Percentiles rank a stretch among this genome's conserved stretches.
Conservation (phyloP, 768 basidiomycete genomes). For the Pleurotus cornucopiae region DNA sequence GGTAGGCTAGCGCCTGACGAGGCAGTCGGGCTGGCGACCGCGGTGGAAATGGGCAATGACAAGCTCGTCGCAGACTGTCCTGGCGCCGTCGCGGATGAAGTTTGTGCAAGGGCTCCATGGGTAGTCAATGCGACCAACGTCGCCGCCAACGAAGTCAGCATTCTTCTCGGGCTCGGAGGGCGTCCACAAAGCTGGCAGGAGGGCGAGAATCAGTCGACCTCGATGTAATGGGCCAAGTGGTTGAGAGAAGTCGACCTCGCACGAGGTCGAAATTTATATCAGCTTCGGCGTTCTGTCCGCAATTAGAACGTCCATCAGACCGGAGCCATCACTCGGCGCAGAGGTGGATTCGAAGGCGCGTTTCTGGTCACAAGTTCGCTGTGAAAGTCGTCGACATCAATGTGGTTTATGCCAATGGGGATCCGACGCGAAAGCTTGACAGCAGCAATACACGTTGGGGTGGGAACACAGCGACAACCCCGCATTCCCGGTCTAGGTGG, state of each 20-base stretch:
- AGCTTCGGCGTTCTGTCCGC: background rate
- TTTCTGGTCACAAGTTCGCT: background rate
- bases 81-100: slow-evolving; percentile 13
- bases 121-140: slow-evolving; percentile 13
- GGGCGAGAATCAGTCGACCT: background rate
- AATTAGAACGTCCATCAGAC: background rate
- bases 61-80: slow-evolving; percentile 12
- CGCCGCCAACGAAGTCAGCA: slow-evolving; percentile 20
- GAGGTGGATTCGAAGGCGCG: background rate
- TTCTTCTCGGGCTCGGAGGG: slow-evolving; percentile 5
- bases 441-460: background rate
- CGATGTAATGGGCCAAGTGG: background rate
- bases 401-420: background rate
- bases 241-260: background rate
- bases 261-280: background rate
- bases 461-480: background rate
- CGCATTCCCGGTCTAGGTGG: background rate
- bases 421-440: background rate
- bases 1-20: slow-evolving; percentile 51
- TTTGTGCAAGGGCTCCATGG: slow-evolving; percentile 14
- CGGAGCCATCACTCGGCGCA: background rate
- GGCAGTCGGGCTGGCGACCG: slow-evolving; percentile 60
- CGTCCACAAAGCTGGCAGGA: background rate
- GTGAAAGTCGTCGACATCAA: background rate
- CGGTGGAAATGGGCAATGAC: slow-evolving; percentile 49